Conservation (phyloP, 192 early-diverging fungal genomes). For the Spizellomyces punctatus region DNA sequence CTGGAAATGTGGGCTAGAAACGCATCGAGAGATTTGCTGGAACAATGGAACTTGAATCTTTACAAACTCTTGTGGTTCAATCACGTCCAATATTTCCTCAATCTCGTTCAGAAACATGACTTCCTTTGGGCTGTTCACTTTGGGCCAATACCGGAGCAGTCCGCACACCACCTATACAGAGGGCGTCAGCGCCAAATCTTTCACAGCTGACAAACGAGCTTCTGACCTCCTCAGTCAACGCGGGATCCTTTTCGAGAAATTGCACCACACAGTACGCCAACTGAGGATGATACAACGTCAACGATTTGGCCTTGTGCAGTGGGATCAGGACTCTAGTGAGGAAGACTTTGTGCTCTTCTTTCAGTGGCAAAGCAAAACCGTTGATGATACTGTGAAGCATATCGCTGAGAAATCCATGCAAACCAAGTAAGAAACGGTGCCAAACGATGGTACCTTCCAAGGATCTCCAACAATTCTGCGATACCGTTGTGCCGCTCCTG, state of each 20-base stretch:
- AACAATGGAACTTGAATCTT: conserved; percentile 91
- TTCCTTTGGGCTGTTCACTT: conserved; percentile 98
- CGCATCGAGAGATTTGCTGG: conserved; percentile 87
- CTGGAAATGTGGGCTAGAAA: conserved; percentile 98
- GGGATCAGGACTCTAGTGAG: conserved; percentile 91
- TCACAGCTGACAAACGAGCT: background rate
- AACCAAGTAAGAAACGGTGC: background rate
- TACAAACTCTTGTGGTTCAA: conserved; percentile 89
- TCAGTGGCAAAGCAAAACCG: conserved; percentile 97
- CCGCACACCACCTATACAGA: conserved; percentile 73
- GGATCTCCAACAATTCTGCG: conserved; percentile 96
- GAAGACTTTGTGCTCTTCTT: conserved; percentile 99
- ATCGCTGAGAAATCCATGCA: conserved; percentile 14
- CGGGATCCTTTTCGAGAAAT: conserved; percentile 97
- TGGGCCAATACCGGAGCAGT: conserved; percentile 95
- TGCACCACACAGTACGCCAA: conserved; percentile 98
- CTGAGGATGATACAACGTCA: conserved; percentile 95
- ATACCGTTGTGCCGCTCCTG: conserved; percentile 96
- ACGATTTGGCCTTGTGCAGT: conserved; percentile 92
- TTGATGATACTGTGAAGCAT: conserved; percentile 89
- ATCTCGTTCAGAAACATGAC: conserved; percentile 99
- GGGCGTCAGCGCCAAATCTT: conserved; percentile 7
- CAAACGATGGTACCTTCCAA: conserved; percentile 75
- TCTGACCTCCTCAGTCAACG: conserved; percentile 82
- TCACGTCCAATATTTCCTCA: conserved; percentile 95